Evolutionary conservation across 805 yeast species (phyloP), one percentile per base, ranked within the genome.

Genomic region (Blastobotrys mokoenaii): DNA sequence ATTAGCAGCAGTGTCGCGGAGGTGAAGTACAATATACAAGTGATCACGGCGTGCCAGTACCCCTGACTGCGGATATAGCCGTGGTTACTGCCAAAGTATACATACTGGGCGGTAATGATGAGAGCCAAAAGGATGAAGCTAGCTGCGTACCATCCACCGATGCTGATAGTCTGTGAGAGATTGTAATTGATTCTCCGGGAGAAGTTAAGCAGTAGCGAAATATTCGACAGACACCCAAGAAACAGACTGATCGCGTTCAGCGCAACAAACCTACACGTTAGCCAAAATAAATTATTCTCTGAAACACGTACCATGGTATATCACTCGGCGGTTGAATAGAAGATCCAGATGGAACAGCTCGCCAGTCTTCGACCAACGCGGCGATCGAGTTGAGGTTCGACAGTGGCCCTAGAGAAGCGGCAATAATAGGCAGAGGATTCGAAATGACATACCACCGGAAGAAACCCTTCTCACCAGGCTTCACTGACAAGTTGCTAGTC

Each of bases 381-480:
- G 83, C 79, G 3, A 84, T 68, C 0, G 90, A 82, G 36, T 79
- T 71, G 71, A 84, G 73, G 53, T 84, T 84, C 5, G 90, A 80
- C 22, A 86, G 54, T 0, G 95, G 95, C 0, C 93, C 94, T 32
- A 80, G 55, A 52, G 90, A 83, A 3, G 90, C 87, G 1, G 89
- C 79, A 6, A 82, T 59, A 20, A 86, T 71, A 0, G 96, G 96
- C 51, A 85, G 72, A 52, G 80, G 79, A 2, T 82, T 73, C 2
- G 89, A 79, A 0, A 81, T 62, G 11, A 73, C 55, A 52, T 82
- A 82, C 93, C 94, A 85, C n/a, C 39, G 30, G 2, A 49, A 40
- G 11, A 47, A 49, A 0, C 46, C 45, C 2, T 39, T 15, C 18
- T 49, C 38, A 18, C 51, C 51, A 11, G 49, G 51, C 12, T 40